phyloP scores from a whole-genome alignment of 108 stramenopile species.

The Ochromonas danica region DNA sequence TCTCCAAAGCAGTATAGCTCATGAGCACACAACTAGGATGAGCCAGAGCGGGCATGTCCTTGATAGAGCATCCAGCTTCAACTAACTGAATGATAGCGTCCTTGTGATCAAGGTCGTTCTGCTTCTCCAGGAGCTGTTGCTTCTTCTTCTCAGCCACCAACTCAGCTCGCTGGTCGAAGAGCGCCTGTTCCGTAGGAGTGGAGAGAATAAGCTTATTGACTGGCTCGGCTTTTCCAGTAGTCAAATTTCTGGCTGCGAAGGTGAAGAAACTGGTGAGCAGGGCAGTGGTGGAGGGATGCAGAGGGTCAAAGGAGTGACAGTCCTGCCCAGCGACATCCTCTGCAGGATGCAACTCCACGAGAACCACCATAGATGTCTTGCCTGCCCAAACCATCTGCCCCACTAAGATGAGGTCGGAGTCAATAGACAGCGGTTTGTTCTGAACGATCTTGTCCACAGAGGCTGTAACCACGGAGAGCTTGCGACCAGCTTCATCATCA shows the following conservation, averaged over 20 bases:
- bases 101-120: too few species aligned
- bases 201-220: neutral
- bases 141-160: neutral
- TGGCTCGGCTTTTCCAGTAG: neutral
- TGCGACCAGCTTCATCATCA: neutral
- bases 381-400: neutral
- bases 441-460: conserved; percentile 25
- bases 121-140: neutral
- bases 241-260: neutral
- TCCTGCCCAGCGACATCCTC: neutral
- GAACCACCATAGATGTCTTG: neutral
- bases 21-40: conserved; percentile 8
- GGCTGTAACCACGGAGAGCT: neutral
- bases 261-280: neutral
- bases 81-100: conserved; percentile 1
- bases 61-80: conserved; percentile 2
- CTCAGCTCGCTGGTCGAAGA: neutral
- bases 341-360: neutral
- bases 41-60: conserved; percentile 23
- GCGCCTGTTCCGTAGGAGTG: neutral
- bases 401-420: neutral
- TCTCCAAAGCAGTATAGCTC: conserved; percentile 1
- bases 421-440: neutral
- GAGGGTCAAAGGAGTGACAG: neutral
- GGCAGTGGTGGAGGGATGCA: neutral